phyloP scores from a whole-genome alignment of 1,139 yeast species.

The Hanseniaspora sp. region DNA sequence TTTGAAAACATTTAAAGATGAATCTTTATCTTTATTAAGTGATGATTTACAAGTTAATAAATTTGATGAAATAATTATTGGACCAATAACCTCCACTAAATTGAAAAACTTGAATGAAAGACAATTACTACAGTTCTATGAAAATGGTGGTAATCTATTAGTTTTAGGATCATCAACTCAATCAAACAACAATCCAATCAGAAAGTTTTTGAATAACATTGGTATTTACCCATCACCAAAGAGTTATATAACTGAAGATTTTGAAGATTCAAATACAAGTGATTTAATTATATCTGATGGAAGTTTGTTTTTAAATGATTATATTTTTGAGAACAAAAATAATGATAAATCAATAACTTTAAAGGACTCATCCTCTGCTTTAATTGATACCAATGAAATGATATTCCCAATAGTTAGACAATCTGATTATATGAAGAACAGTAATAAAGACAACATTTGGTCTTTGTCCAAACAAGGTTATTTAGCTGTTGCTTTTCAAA shows the following conservation, averaged over 20 bases:
- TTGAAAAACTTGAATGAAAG: slow-evolving; percentile 36
- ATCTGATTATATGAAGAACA: slow-evolving; percentile 48
- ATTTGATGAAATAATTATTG: slow-evolving; percentile 45
- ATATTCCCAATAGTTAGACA: slow-evolving; percentile 59
- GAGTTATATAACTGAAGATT: slow-evolving; percentile 55
- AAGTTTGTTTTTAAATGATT: slow-evolving; percentile 20
- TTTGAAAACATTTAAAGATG: slow-evolving; percentile 22
- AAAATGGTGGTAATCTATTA: slow-evolving; percentile 62
- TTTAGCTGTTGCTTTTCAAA: slow-evolving; percentile 73
- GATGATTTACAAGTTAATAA: slow-evolving; percentile 30
- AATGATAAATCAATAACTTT: slow-evolving; percentile 21
- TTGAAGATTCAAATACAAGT: slow-evolving; percentile 26
- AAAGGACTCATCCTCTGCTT: slow-evolving; percentile 43
- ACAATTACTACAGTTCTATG: slow-evolving; percentile 43
- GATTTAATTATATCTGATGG: slow-evolving; percentile 21
- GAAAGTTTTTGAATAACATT: slow-evolving; percentile 60
- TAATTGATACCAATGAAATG: slow-evolving; percentile 50
- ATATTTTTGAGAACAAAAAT: slow-evolving; percentile 20
- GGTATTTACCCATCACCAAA: slow-evolving; percentile 82
- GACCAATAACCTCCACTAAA: slow-evolving; percentile 35
- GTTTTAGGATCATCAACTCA: slow-evolving; percentile 41
- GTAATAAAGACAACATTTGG: slow-evolving; percentile 49
- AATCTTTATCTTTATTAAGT: slow-evolving; percentile 32
- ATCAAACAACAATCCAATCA: slow-evolving; percentile 59
- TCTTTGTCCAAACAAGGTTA: slow-evolving; percentile 72